phyloP scores from a whole-genome alignment of 1,139 yeast genomes.

The Magnusiomyces clavatus region DNA sequence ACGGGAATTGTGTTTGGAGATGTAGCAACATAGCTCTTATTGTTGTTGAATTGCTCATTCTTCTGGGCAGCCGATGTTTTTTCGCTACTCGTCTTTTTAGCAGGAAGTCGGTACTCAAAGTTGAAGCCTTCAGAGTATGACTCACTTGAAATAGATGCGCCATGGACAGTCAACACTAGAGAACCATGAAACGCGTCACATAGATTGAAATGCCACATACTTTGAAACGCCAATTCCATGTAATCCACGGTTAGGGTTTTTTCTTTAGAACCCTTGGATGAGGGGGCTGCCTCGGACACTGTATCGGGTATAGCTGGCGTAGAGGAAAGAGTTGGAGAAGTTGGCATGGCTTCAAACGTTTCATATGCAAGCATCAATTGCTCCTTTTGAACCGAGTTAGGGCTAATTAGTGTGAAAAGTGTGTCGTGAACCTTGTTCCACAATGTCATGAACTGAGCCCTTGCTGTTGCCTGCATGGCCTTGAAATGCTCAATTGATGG shows the following conservation, averaged over 20 bases:
- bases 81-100: neutral
- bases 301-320: constrained; percentile 35
- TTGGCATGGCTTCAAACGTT: constrained; percentile 60
- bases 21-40: neutral
- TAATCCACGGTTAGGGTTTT: constrained; percentile 19
- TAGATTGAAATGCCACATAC: constrained; percentile 70
- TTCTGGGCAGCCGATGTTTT: neutral
- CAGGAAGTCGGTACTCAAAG: constrained; percentile 36
- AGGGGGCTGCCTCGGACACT: constrained; percentile 34
- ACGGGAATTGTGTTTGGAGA: neutral
- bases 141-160: constrained; percentile 39
- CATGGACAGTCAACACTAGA: constrained; percentile 35
- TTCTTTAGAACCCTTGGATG: constrained; percentile 13
- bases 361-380: constrained; percentile 48
- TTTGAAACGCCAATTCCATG: constrained; percentile 56
- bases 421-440: constrained; percentile 56
- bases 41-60: neutral
- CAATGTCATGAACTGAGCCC: constrained; percentile 54
- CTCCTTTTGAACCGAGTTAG: constrained; percentile 31
- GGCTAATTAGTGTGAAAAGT: constrained; percentile 33
- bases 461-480: constrained; percentile 41
- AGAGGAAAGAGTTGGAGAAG: constrained; percentile 51
- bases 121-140: constrained; percentile 44
- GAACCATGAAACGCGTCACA: constrained; percentile 51
- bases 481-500: constrained; percentile 58